Evolutionary conservation across 768 basidiomycete genomes (phyloP).

Genomic region (Paxillus rubicundulus): DNA sequence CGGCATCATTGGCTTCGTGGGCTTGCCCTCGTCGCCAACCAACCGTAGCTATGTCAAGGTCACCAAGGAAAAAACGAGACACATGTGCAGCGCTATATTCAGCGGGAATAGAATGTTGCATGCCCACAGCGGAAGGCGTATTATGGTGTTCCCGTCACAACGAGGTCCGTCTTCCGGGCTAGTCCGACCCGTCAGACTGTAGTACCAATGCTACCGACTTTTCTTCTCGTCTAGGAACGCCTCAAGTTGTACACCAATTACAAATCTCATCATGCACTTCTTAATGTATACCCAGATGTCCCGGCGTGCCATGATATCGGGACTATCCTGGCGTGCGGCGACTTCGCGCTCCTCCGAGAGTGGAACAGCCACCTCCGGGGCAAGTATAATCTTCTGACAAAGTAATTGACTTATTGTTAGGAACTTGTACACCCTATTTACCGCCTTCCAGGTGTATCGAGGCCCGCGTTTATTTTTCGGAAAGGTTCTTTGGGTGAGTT

Average conservation of each 20-base stretch:
- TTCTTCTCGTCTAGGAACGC: conserved; percentile 23
- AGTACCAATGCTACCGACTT: background rate
- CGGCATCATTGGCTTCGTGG: background rate
- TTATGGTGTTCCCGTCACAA: conserved; percentile 33
- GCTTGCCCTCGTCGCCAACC: background rate
- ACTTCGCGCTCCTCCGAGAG: conserved; percentile 29
- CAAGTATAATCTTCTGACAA: conserved; percentile 34
- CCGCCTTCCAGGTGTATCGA: conserved; percentile 33
- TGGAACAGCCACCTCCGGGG: conserved; percentile 33
- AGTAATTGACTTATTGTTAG: conserved; percentile 14
- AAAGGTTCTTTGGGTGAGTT: conserved; percentile 40
- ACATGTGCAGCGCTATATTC: conserved; percentile 18
- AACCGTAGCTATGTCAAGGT: conserved; percentile 2
- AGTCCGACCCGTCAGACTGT: background rate
- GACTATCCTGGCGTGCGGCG: conserved; percentile 28
- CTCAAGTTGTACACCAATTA: conserved; percentile 37
- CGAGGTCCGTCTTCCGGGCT: conserved; percentile 19
- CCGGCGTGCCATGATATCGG: conserved; percentile 24
- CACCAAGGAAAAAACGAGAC: conserved; percentile 8
- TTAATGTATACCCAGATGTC: conserved; percentile 29
- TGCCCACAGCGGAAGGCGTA: conserved; percentile 7
- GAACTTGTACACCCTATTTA: background rate
- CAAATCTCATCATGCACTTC: conserved; percentile 32
- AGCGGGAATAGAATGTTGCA: conserved; percentile 13
- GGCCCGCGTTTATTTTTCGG: conserved; percentile 37